Percentiles rank a stretch among this genome's conserved stretches.
phyloP scores from a whole-genome alignment of 1,284 basidiomycete genomes.

The Rhodotorula glutinis region DNA sequence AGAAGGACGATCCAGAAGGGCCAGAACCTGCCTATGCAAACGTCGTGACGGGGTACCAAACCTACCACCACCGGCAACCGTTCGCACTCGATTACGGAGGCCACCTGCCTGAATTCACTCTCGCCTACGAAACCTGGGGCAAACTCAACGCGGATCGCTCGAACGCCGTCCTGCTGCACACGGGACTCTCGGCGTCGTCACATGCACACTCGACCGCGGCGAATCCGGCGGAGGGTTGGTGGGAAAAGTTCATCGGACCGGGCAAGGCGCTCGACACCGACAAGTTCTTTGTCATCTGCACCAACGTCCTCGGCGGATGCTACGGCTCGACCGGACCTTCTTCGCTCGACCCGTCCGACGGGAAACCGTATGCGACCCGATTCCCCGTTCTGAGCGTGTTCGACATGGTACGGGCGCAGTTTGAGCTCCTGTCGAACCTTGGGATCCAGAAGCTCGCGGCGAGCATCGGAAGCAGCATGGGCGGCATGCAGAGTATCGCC shows the following conservation, averaged over 20 bases:
- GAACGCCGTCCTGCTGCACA: constrained; percentile 96
- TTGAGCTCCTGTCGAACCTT: constrained; percentile 77
- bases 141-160: constrained; percentile 69
- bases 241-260: constrained; percentile 97
- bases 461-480: constrained; percentile 91
- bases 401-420: constrained; percentile 94
- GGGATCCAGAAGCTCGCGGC: constrained; percentile 84
- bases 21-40: constrained; percentile 52
- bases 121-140: constrained; percentile 99
- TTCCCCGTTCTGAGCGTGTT: constrained; percentile 92
- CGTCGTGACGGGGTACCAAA: constrained; percentile 49
- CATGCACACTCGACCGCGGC: constrained; percentile 81
- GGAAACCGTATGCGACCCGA: constrained; percentile 75
- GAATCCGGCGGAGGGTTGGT: constrained; percentile 89
- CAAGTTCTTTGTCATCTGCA: constrained; percentile 90
- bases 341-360: constrained; percentile 65
- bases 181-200: constrained; percentile 89
- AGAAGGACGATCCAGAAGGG: constrained; percentile 39
- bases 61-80: constrained; percentile 52
- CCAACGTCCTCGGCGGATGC: constrained; percentile 95
- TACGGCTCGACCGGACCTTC: constrained; percentile 95
- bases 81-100: constrained; percentile 71
- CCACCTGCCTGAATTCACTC: constrained; percentile 70
- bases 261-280: constrained; percentile 90
- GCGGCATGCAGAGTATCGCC: constrained; percentile 96